Base-by-base conservation (phyloP, 352 stramenopile species). In the Elongisporangium anandrum region DNA sequence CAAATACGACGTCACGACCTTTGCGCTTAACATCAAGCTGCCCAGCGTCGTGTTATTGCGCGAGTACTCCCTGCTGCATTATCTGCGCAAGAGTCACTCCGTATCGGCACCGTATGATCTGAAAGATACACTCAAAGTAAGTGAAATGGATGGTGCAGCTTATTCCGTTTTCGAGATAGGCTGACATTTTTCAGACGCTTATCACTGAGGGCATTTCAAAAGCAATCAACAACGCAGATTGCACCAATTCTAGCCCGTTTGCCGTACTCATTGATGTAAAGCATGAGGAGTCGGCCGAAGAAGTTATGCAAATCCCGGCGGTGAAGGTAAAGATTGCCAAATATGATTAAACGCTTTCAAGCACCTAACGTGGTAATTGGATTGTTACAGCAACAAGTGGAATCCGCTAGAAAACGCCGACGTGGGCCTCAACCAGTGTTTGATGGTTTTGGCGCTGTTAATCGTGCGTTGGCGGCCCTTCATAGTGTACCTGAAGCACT, bases 81-180 rank as follows among this genome's bases (percentile, higher is more conserved):
- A 88, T 58, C 64, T 94, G 57, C 75, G 68, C 22, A 29, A 26
- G 12, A 57, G 60, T 20, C 29, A 41, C 29, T 41, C 29, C 29
- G 9, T 41, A 41, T 41, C 29, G 29, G 59, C 54, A 15, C 71
- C 83, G 4, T 72, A 87, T 34, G 82, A 93, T 50, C 59, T 91
- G 52, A 95, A 95, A 57, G 85, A 95, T 60, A 72, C 80, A 52
- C 69, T 95, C 54, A 92, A 92, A 77, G 85, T 91, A 39, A 24
- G 51, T 52, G 29, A 41, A 41, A 41, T 41, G 29, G 9, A 41
- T 41, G 29, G 6, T 15, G 29, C n/a, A 1, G 6, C 5, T 13
- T 2, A 41, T 41, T 41, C 29, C 9, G 9, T 15, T 41, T 8
- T 41, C 29, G 29, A 41, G 9, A 41, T 41, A 8, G 9, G 29